Percentiles rank a stretch among this genome's conserved stretches.
phyloP scores from a whole-genome alignment of 768 basidiomycete species.

The Trametes sanguinea region DNA sequence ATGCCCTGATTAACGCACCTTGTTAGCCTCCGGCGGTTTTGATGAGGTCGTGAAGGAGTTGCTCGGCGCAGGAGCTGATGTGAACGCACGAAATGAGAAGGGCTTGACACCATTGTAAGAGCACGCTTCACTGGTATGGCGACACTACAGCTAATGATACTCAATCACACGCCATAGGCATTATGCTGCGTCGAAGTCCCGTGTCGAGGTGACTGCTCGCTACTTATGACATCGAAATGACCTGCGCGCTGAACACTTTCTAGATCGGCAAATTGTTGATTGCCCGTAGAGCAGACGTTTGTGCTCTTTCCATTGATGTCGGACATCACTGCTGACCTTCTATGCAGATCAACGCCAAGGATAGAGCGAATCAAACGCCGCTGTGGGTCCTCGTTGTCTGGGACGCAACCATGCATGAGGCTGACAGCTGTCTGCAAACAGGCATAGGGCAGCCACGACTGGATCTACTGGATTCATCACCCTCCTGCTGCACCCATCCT shows the following conservation, averaged over 20 bases:
- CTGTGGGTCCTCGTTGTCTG: conserved; percentile 52
- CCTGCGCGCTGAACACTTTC: conserved; percentile 11
- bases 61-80: conserved; percentile 79
- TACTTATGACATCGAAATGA: neutral
- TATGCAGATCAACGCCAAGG: conserved; percentile 86
- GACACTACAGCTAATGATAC: conserved; percentile 4
- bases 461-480: conserved; percentile 89
- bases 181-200: conserved; percentile 92
- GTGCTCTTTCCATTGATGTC: conserved; percentile 42
- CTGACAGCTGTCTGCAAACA: conserved; percentile 33
- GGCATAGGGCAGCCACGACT: conserved; percentile 95
- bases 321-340: conserved; percentile 30
- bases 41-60: conserved; percentile 75
- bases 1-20: conserved; percentile 9
- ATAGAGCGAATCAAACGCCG: conserved; percentile 90
- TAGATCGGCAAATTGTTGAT: conserved; percentile 90
- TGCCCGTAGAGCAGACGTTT: conserved; percentile 86
- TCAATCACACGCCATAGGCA: conserved; percentile 52
- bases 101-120: conserved; percentile 82
- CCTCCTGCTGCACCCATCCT: conserved; percentile 84
- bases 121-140: neutral
- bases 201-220: conserved; percentile 59
- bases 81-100: conserved; percentile 79
- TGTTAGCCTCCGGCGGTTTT: conserved; percentile 77
- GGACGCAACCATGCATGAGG: neutral